Evolutionary conservation across 225 moss, liverwort and hornwort genomes (phyloP), one percentile per base, ranked within the genome.

Genomic region (Marchantia polymorpha): DNA sequence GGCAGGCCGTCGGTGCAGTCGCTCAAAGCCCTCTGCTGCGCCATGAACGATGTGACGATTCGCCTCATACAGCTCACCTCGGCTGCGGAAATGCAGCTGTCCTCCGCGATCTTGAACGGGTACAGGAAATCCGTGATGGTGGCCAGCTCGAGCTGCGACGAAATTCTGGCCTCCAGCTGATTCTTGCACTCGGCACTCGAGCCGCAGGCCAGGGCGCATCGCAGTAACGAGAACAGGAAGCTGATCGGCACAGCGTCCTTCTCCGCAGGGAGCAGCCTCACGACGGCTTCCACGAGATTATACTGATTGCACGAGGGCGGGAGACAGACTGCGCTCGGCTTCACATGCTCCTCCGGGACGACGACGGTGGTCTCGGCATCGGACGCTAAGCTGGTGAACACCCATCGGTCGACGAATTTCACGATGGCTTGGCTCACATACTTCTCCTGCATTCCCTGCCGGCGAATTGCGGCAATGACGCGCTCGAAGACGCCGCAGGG

Each of bases 391-490:
- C 70, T 68, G 22, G 83, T 64, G 39, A 96, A 90, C 16, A 96
- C 83, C 89, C 91, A 92, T 53, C 89, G 87, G 66, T 94, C 94
- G 1, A 94, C 91, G 8, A 94, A 96, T 31, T 86, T 87, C n/a
- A 89, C 92, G 51, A 96, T 88, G 29, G 92, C 92, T 83, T 90
- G 92, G 53, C 92, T 92, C n/a, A 96, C 91, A 22, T 89, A 84
- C 75, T 89, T 90, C 81, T 94, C 96, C 30, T 84, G 88, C 94
- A 94, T 91, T 11, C 94, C 94, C 82, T 91, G 91, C 74, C 81
- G 83, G 10, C 96, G 89, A 13, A 96, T 77, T 19, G 91, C 83
- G 26, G 87, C 82, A 46, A 94, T 84, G 10, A 89, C 80, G 19
- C 89, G 89, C 84, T 89, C 89, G 64, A 96, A 94, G 48, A 91